Evolutionary conservation across 177 flowering plant genomes (phyloP).

Genomic region (Telopea speciosissima): DNA sequence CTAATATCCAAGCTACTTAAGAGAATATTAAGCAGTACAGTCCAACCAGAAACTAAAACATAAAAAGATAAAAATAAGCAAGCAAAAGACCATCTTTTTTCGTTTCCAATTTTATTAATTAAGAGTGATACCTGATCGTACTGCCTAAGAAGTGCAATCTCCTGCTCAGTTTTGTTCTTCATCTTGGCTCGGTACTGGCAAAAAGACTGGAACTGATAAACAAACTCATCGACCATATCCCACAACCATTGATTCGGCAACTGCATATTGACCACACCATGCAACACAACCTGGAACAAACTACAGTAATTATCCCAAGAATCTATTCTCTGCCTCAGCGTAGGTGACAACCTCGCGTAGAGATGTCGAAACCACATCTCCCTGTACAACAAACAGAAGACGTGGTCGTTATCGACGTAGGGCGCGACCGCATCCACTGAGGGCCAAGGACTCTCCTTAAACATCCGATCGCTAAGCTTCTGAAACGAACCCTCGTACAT

Average conservation of each 20-base stretch:
- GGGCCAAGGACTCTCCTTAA: conserved; percentile 95
- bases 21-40: not conserved
- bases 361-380: conserved; percentile 99
- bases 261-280: conserved; percentile 95
- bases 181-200: conserved; percentile 95
- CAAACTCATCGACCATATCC: conserved; percentile 99
- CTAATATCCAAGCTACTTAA: not conserved
- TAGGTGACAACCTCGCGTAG: conserved; percentile 72
- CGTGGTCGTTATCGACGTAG: conserved; percentile 89
- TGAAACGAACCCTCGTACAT: conserved; percentile 96
- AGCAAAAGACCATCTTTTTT: not conserved
- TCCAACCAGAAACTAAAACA: not conserved
- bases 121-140: conserved; percentile 60
- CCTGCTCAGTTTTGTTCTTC: conserved; percentile 91
- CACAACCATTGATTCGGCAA: conserved; percentile 98
- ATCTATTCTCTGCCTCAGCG: conserved; percentile 75
- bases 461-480: conserved; percentile 66
- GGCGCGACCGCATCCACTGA: conserved; percentile 82
- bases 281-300: conserved; percentile 83
- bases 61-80: not conserved
- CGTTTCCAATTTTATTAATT: too few species aligned
- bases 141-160: conserved; percentile 69
- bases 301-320: conserved; percentile 94
- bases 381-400: conserved; percentile 83
- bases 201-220: conserved; percentile 93